phyloP scores from a whole-genome alignment of 306 rosid genomes.

The Cicer cuneatum region DNA sequence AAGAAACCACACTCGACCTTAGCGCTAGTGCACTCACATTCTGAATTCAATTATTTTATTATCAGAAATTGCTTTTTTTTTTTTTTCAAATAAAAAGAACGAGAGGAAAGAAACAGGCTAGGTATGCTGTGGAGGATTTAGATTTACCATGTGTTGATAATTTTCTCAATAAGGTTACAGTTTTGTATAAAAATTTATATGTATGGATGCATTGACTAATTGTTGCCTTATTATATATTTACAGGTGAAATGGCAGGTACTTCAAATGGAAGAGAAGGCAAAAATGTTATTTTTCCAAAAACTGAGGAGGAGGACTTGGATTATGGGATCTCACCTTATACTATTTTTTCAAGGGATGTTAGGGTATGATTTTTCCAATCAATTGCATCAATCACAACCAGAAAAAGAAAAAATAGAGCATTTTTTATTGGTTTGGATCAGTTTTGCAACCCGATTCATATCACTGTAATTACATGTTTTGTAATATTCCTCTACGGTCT shows the following conservation, averaged over 20 bases:
- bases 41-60: conserved; percentile 10
- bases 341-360: conserved; percentile 50
- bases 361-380: conserved; percentile 52
- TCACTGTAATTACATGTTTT: not conserved
- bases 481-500: not conserved
- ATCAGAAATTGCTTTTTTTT: not conserved
- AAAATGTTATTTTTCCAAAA: conserved; percentile 59
- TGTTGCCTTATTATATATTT: conserved; percentile 26
- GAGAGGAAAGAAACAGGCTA: not conserved
- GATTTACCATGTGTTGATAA: not conserved
- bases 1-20: not conserved
- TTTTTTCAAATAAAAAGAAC: not conserved
- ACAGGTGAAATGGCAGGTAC: conserved; percentile 52
- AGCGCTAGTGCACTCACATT: not conserved
- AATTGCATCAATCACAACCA: not conserved
- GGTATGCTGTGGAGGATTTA: not conserved
- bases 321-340: conserved; percentile 53
- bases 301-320: conserved; percentile 75
- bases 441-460: not conserved
- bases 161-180: not conserved
- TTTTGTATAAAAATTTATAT: not conserved
- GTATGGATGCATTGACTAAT: conserved; percentile 4
- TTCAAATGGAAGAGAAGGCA: conserved; percentile 50
- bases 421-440: not conserved
- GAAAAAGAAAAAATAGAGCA: not conserved